These are phyloP conservation scores for Teratosphaeria pseudoeucalypti DNA, from an alignment of 2,329 filamentous ascomycete species.

Conservation along the genomic window DNA sequence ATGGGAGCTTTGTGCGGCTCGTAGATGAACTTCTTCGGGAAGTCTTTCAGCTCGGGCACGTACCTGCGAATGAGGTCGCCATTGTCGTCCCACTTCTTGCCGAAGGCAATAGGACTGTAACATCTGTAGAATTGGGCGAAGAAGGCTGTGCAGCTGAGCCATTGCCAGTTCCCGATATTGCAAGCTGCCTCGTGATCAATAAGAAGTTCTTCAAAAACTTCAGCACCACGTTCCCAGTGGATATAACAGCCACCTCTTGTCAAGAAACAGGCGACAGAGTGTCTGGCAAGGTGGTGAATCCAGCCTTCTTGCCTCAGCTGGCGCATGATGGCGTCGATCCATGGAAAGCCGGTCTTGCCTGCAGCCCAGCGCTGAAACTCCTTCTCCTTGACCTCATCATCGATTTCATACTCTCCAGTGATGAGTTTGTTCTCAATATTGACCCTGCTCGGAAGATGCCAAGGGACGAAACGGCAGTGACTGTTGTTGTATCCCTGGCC, in stretches of 20 bases:
- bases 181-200: constrained; percentile 66
- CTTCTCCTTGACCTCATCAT: constrained; percentile 50
- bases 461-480: constrained; percentile 64
- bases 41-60: constrained; percentile 54
- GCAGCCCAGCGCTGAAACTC: constrained; percentile 61
- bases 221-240: constrained; percentile 67
- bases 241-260: constrained; percentile 70
- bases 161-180: constrained; percentile 70
- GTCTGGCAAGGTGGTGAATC: constrained; percentile 70
- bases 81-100: constrained; percentile 64
- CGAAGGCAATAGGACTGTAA: constrained; percentile 61
- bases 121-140: constrained; percentile 61
- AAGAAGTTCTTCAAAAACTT: constrained; percentile 67
- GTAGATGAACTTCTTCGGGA: constrained; percentile 63
- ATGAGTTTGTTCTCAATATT: constrained; percentile 38
- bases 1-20: constrained; percentile 68
- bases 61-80: constrained; percentile 55
- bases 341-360: constrained; percentile 65
- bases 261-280: constrained; percentile 72
- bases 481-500: constrained; percentile 55
- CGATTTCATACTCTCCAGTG: constrained; percentile 54
- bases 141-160: constrained; percentile 66
- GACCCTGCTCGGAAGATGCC: constrained; percentile 60
- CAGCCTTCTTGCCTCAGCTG: constrained; percentile 62
- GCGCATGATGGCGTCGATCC: constrained; percentile 72